A percentile compares a stretch with the other conserved stretches of the same genome.
These are phyloP conservation scores for Typha latifolia DNA, from an alignment of 176 grass and related monocot species.

Conservation along the genomic window DNA sequence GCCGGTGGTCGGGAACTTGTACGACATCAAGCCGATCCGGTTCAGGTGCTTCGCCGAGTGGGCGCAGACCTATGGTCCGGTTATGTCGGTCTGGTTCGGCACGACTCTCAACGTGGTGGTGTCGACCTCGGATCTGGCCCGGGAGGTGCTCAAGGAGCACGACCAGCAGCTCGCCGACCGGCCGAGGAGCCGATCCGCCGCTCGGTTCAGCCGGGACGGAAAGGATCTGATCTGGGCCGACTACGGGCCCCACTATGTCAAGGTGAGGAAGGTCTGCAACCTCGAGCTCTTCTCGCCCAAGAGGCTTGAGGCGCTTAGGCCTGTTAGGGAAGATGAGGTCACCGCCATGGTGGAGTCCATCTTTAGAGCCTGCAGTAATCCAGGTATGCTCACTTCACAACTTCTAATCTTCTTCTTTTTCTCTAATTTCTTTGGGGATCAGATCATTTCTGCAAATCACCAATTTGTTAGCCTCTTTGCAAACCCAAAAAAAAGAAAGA, in stretches of 20 bases:
- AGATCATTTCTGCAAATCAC: too few relatives aligned
- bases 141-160: conserved; percentile 67
- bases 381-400: conserved; percentile 23
- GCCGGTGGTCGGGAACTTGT: conserved; percentile 67
- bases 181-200: conserved; percentile 44
- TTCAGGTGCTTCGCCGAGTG: conserved; percentile 74
- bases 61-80: conserved; percentile 49
- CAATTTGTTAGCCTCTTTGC: too few relatives aligned
- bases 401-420: too few relatives aligned
- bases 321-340: conserved; percentile 76
- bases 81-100: conserved; percentile 74
- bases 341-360: conserved; percentile 81
- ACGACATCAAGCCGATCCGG: conserved; percentile 60
- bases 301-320: conserved; percentile 64
- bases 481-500: too few relatives aligned
- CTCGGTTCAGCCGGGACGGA: conserved; percentile 69
- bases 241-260: conserved; percentile 82
- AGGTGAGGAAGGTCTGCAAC: conserved; percentile 88
- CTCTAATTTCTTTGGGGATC: too few relatives aligned
- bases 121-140: conserved; percentile 51
- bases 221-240: conserved; percentile 87
- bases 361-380: conserved; percentile 29
- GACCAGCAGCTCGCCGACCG: conserved; percentile 76
- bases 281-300: conserved; percentile 81
- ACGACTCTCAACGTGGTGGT: conserved; percentile 68